Percentiles rank a stretch among this genome's conserved stretches.
phyloP scores from a whole-genome alignment of 75 land plant species.

The Picea glauca region DNA sequence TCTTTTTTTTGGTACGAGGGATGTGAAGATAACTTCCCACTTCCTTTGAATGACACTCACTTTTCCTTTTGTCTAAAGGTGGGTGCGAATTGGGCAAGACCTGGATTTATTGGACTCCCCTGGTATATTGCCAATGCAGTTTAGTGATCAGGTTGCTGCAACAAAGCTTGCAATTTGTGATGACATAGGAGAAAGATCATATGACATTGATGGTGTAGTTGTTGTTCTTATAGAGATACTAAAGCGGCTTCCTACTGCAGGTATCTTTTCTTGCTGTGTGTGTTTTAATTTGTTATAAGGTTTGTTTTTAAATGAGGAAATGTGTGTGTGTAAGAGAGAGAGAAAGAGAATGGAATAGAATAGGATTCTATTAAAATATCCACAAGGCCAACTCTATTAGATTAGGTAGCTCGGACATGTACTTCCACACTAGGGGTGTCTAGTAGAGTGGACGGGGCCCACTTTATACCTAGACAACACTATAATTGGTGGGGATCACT shows the following conservation, averaged over 20 bases:
- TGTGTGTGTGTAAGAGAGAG: not conserved
- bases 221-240: slow-evolving; percentile 82
- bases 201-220: slow-evolving; percentile 85
- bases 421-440: too few species aligned
- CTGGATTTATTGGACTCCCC: slow-evolving; percentile 92
- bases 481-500: too few species aligned
- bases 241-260: slow-evolving; percentile 63
- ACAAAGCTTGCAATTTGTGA: slow-evolving; percentile 93
- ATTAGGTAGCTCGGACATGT: too few species aligned
- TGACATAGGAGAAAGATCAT: slow-evolving; percentile 96
- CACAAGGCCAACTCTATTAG: too few species aligned
- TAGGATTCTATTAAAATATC: not conserved
- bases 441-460: too few species aligned
- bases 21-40: not conserved
- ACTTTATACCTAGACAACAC: too few species aligned
- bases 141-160: slow-evolving; percentile 88
- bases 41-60: not conserved
- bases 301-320: not conserved
- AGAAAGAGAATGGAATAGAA: not conserved
- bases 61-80: slow-evolving; percentile 30
- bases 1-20: not conserved
- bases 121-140: slow-evolving; percentile 90
- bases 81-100: slow-evolving; percentile 92
- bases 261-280: slow-evolving; percentile 23
- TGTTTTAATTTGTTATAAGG: not conserved